A percentile compares a stretch with the other conserved stretches of the same genome.
Evolutionary conservation across 2,329 filamentous ascomycete genomes (phyloP).

Genomic region (Xylariomycetidae sp.): DNA sequence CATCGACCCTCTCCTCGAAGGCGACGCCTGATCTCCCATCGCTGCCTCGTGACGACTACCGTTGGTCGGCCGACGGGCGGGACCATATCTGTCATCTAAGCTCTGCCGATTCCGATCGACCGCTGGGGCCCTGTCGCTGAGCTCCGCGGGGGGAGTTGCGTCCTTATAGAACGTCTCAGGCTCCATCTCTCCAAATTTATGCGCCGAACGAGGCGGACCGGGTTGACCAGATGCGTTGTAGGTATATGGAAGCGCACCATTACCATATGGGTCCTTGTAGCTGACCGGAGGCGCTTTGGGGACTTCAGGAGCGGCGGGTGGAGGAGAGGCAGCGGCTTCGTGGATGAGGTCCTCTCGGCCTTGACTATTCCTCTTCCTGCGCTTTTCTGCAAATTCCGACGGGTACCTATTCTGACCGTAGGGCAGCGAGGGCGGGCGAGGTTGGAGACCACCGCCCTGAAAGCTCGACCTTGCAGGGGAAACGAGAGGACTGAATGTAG

Average conservation of each 20-base stretch:
- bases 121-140: slow-evolving; percentile 18
- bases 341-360: slow-evolving; percentile 37
- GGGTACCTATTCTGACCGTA: slow-evolving; percentile 39
- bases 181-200: slow-evolving; percentile 22
- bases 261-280: slow-evolving; percentile 47
- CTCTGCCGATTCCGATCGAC: slow-evolving; percentile 24
- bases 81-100: slow-evolving; percentile 28
- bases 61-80: slow-evolving; percentile 23
- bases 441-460: slow-evolving; percentile 48
- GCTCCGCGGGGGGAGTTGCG: slow-evolving; percentile 17
- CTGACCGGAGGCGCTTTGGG: slow-evolving; percentile 55
- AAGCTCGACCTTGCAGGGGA: slow-evolving; percentile 51
- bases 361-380: slow-evolving; percentile 38
- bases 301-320: slow-evolving; percentile 55
- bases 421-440: slow-evolving; percentile 54
- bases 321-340: slow-evolving; percentile 29
- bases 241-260: slow-evolving; percentile 28
- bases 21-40: slow-evolving; percentile 16
- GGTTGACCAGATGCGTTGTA: slow-evolving; percentile 26
- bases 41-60: slow-evolving; percentile 20
- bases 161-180: slow-evolving; percentile 30
- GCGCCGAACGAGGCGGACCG: slow-evolving; percentile 23
- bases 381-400: slow-evolving; percentile 38
- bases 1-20: slow-evolving; percentile 34
- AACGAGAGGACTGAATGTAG: slow-evolving; percentile 53